Conservation (phyloP, 208 protist genomes). For the Crithidia bombi region DNA sequence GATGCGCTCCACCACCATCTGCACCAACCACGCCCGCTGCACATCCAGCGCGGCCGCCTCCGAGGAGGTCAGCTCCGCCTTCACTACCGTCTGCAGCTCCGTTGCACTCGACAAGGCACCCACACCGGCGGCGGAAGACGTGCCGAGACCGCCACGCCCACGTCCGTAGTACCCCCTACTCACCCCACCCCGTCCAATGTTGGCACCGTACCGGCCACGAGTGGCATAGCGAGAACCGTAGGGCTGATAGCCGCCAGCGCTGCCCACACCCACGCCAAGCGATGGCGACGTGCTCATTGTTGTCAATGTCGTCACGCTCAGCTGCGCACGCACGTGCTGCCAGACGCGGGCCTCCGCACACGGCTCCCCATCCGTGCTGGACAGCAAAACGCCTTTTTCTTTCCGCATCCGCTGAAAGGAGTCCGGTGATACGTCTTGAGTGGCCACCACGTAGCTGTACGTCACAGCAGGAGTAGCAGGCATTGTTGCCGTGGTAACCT, state of each 20-base stretch:
- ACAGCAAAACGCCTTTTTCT: slow-evolving; percentile 2
- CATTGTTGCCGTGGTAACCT: background rate
- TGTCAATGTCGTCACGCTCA: slow-evolving; percentile 16
- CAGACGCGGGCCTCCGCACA: slow-evolving; percentile 27
- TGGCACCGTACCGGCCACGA: slow-evolving; percentile 18
- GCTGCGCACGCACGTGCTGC: slow-evolving; percentile 31
- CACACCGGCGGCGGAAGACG: background rate
- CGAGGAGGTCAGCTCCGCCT: slow-evolving; percentile 15
- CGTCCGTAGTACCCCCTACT: slow-evolving; percentile 21
- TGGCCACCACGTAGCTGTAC: slow-evolving; percentile 26
- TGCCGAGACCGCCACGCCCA: slow-evolving; percentile 10
- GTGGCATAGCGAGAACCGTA: slow-evolving; percentile 24
- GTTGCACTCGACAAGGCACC: background rate
- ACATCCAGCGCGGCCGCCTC: slow-evolving; percentile 27
- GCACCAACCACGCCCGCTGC: slow-evolving; percentile 37
- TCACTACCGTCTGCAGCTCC: slow-evolving; percentile 3
- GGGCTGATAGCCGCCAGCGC: slow-evolving; percentile 14
- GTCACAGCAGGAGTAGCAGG: slow-evolving; percentile 10
- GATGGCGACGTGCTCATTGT: background rate
- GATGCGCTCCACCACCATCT: slow-evolving; percentile 33
- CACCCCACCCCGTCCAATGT: background rate
- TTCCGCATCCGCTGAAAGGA: slow-evolving; percentile 20
- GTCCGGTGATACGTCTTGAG: slow-evolving; percentile 12
- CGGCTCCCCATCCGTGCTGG: slow-evolving; percentile 9
- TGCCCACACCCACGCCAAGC: background rate